Conservation (phyloP, 768 basidiomycete species). For the Boletus rubroflammeus region DNA sequence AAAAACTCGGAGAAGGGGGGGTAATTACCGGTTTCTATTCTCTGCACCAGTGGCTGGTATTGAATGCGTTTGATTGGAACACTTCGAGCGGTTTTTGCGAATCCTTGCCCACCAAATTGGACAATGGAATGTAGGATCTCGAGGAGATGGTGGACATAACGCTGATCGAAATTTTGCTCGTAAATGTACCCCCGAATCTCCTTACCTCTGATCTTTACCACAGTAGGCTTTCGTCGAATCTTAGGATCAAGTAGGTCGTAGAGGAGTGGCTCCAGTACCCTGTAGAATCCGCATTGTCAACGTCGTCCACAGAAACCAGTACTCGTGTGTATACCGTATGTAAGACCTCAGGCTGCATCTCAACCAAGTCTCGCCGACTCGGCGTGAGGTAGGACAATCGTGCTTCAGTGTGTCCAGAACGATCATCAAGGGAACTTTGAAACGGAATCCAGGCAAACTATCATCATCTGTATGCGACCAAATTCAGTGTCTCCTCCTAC, state of each 20-base stretch:
- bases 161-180: constrained; percentile 73
- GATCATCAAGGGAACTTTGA: constrained; percentile 84
- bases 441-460: constrained; percentile 72
- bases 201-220: constrained; percentile 55
- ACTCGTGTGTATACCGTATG: constrained; percentile 52
- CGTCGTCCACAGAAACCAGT: not conserved
- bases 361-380: constrained; percentile 96
- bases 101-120: constrained; percentile 87
- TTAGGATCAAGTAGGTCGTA: constrained; percentile 71
- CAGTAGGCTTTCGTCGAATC: constrained; percentile 49
- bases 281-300: constrained; percentile 29
- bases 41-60: constrained; percentile 56
- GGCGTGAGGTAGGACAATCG: constrained; percentile 67
- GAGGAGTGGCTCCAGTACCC: constrained; percentile 87
- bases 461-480: constrained; percentile 59
- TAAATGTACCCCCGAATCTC: constrained; percentile 69
- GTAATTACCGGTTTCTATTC: constrained; percentile 56
- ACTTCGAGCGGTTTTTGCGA: constrained; percentile 68
- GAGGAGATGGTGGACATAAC: constrained; percentile 65
- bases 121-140: constrained; percentile 75
- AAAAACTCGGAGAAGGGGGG: not conserved
- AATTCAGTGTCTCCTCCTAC: constrained; percentile 4
- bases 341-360: constrained; percentile 90
- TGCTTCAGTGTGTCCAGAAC: constrained; percentile 80
- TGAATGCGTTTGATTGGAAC: constrained; percentile 63